Conservation (phyloP, 148 eudicot genomes). For the Nepenthes mirabilis region DNA sequence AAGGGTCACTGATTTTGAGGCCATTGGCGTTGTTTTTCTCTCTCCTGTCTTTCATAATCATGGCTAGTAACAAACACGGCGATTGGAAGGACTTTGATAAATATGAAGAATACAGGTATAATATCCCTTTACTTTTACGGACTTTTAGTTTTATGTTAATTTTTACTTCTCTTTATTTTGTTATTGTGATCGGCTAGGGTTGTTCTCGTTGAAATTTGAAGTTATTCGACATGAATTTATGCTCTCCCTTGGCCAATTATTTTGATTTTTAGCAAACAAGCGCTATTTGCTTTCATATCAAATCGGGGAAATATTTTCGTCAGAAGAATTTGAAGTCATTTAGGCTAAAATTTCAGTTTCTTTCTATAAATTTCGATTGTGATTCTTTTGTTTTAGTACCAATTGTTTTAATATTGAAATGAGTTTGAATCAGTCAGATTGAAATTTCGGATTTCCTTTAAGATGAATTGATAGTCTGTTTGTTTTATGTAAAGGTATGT, state of each 20-base stretch:
- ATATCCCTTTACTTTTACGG: not conserved
- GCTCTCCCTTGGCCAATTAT: too few species aligned
- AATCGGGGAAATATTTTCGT: too few species aligned
- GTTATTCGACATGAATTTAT: too few species aligned
- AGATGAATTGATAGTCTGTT: not conserved
- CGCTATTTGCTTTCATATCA: too few species aligned
- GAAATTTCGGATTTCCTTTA: not conserved
- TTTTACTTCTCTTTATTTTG: not conserved
- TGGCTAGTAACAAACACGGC: constrained; percentile 47
- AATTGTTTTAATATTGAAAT: not conserved
- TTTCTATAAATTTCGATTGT: not conserved
- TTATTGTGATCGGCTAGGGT: not conserved
- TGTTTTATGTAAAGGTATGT: constrained; percentile 28
- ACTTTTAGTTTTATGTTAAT: not conserved
- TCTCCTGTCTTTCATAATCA: constrained; percentile 44
- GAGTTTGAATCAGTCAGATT: not conserved
- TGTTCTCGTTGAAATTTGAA: not conserved
- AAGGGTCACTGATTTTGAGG: constrained; percentile 27
- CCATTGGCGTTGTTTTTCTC: constrained; percentile 34
- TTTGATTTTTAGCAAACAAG: too few species aligned
- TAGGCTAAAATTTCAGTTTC: not conserved
- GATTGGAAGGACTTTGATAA: constrained; percentile 18
- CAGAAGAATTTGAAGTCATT: too few species aligned
- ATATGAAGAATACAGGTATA: constrained; percentile 33
- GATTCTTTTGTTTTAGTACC: too few species aligned